Conservation (phyloP, 805 yeast species). For the Saccharomycopsis fibuligera region DNA sequence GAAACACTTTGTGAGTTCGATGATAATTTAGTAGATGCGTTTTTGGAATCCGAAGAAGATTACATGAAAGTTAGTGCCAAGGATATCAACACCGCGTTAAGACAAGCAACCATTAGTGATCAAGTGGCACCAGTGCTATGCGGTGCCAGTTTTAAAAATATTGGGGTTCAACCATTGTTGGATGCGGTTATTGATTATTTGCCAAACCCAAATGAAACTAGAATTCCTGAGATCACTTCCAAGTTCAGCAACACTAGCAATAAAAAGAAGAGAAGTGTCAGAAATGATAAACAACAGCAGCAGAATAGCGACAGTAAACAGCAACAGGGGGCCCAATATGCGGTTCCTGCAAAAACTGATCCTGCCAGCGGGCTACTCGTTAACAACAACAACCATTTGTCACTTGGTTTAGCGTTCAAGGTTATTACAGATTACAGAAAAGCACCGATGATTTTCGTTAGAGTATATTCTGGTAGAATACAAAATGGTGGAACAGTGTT, state of each 20-base stretch:
- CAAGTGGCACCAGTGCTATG: conserved; percentile 75
- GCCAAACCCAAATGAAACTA: conserved; percentile 73
- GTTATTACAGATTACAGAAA: conserved; percentile 79
- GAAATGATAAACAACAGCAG: conserved; percentile 20
- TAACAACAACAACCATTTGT: conserved; percentile 50
- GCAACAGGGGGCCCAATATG: conserved; percentile 21
- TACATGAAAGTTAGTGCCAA: conserved; percentile 56
- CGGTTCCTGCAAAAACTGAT: conserved; percentile 35
- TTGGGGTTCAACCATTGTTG: conserved; percentile 92
- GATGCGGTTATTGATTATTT: conserved; percentile 94
- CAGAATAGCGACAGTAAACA: conserved; percentile 18
- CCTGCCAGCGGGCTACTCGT: conserved; percentile 41
- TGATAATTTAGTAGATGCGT: conserved; percentile 69
- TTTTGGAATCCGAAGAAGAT: conserved; percentile 57
- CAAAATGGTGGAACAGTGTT: conserved; percentile 53
- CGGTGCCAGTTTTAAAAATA: conserved; percentile 87
- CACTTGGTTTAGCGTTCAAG: conserved; percentile 85
- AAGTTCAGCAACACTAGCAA: conserved; percentile 22
- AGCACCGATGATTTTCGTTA: conserved; percentile 76
- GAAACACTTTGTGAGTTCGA: conserved; percentile 83
- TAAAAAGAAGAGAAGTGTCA: conserved; percentile 24
- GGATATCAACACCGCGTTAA: conserved; percentile 52
- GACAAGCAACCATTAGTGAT: conserved; percentile 53
- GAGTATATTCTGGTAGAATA: conserved; percentile 82
- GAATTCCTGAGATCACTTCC: conserved; percentile 46